phyloP scores from a whole-genome alignment of 2,329 filamentous ascomycete species.

The Curvularia verruculosa region DNA sequence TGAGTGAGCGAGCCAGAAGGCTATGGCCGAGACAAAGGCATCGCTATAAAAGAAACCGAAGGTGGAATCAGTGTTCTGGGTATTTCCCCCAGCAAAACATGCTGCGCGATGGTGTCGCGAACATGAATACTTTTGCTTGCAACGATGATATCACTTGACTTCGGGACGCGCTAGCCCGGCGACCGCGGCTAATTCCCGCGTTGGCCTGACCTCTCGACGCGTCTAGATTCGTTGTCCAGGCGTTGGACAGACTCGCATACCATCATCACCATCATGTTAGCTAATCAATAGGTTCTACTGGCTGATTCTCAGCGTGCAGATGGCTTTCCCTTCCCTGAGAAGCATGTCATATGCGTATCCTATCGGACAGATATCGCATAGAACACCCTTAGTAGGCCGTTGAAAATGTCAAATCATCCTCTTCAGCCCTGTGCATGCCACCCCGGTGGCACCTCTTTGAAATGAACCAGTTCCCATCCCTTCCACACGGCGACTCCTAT shows the following conservation, averaged over 20 bases:
- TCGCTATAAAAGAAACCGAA: background rate
- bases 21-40: background rate
- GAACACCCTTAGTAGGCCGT: background rate
- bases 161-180: conserved; percentile 22
- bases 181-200: conserved; percentile 22
- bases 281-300: background rate
- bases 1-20: background rate
- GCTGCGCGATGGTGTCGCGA: conserved; percentile 1
- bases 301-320: background rate
- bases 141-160: conserved; percentile 30
- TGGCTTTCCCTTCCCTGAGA: background rate
- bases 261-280: background rate
- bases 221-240: background rate
- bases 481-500: background rate
- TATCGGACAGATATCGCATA: background rate
- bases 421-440: background rate
- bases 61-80: background rate
- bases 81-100: background rate
- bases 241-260: background rate
- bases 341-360: background rate
- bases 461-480: background rate
- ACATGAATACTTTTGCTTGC: conserved; percentile 7
- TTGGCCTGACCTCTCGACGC: background rate
- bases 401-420: background rate
- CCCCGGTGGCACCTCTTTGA: background rate